These are phyloP conservation scores for Rhynchospora tenuis DNA, from an alignment of 176 grass and related monocot species.

Conservation along the genomic window DNA sequence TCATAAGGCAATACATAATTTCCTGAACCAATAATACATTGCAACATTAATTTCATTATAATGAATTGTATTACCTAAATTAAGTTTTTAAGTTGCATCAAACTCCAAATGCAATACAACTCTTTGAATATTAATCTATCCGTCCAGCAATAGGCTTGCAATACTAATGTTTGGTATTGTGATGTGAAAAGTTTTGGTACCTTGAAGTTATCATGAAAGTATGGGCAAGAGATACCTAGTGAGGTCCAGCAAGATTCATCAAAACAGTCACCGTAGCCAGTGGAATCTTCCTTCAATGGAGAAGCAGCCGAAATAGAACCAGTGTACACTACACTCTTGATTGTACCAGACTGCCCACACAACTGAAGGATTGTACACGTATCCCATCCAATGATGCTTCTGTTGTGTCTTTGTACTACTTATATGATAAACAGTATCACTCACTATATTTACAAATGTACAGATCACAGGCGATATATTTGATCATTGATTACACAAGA, in stretches of 20 bases:
- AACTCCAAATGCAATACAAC: not conserved
- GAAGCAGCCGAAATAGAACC: constrained; percentile 47
- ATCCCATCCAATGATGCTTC: constrained; percentile 37
- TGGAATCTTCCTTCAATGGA: constrained; percentile 39
- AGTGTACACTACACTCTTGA: constrained; percentile 60
- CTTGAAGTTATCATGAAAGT: constrained; percentile 21
- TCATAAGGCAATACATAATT: not conserved
- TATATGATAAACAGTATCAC: not conserved
- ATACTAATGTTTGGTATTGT: not conserved
- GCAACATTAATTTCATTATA: not conserved
- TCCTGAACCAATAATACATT: not conserved
- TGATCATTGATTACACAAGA: not conserved
- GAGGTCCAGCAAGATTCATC: constrained; percentile 61
- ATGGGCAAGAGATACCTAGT: constrained; percentile 34
- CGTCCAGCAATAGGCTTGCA: not conserved
- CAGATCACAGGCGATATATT: not conserved
- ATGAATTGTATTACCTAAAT: not conserved
- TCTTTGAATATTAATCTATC: not conserved
- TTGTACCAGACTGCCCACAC: constrained; percentile 46
- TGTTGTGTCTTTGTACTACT: constrained; percentile 44
- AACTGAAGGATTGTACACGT: constrained; percentile 43
- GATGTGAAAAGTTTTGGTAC: constrained; percentile 4
- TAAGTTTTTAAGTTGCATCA: not conserved
- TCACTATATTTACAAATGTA: not conserved
- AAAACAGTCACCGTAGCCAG: constrained; percentile 17